Percentiles rank a stretch among this genome's conserved stretches.
phyloP scores from a whole-genome alignment of 1,284 basidiomycete species.

The Takashimella koratensis region DNA sequence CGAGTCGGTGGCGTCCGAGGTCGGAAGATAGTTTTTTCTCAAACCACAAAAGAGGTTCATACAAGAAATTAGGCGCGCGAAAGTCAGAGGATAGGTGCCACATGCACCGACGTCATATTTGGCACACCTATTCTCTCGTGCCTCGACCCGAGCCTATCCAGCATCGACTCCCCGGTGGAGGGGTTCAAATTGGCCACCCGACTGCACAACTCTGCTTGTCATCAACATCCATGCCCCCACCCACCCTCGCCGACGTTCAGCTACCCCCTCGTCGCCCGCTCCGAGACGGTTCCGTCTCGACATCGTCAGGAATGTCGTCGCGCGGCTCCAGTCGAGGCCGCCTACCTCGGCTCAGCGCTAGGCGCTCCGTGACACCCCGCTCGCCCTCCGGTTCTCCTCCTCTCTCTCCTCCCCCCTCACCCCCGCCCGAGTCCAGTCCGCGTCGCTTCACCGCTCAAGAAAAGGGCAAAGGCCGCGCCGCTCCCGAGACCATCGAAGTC shows the following conservation, averaged over 20 bases:
- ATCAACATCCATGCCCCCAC: background rate
- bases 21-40: too few relatives aligned
- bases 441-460: conserved; percentile 25
- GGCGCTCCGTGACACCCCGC: background rate
- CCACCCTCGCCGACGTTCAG: conserved; percentile 28
- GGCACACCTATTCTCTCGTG: too few relatives aligned
- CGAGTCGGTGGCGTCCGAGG: too few relatives aligned
- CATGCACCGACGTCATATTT: too few relatives aligned
- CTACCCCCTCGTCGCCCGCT: conserved; percentile 28
- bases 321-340: background rate
- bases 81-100: too few relatives aligned
- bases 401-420: background rate
- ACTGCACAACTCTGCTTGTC: background rate
- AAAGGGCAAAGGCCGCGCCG: conserved; percentile 22
- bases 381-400: background rate
- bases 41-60: too few relatives aligned
- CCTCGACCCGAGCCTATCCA: too few relatives aligned
- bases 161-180: too few relatives aligned
- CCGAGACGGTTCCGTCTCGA: conserved; percentile 24
- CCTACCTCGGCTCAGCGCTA: background rate
- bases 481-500: conserved; percentile 3
- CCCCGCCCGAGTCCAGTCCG: background rate
- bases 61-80: too few relatives aligned
- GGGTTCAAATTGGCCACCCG: conserved; percentile 2
- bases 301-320: background rate